A percentile compares a stretch with the other conserved stretches of the same genome.
phyloP scores from a whole-genome alignment of 2,329 filamentous ascomycete species.

The Fusarium albosuccineum region DNA sequence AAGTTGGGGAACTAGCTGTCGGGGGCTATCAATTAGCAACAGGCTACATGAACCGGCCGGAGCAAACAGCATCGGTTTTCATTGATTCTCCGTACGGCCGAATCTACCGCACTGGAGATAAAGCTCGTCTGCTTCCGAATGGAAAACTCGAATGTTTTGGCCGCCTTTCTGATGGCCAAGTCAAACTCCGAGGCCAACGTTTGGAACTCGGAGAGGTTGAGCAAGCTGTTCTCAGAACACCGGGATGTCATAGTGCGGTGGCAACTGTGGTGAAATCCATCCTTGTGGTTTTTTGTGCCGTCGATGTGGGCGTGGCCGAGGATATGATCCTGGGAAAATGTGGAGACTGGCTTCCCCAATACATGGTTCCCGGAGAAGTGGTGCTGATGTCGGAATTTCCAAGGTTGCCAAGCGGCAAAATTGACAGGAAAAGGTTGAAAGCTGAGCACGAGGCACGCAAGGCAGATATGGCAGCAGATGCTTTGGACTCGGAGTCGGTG shows the following conservation, averaged over 20 bases:
- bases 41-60: constrained; percentile 84
- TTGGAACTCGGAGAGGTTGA: constrained; percentile 86
- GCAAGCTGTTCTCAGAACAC: constrained; percentile 72
- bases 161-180: constrained; percentile 82
- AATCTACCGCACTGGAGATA: constrained; percentile 89
- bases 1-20: constrained; percentile 83
- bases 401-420: constrained; percentile 84
- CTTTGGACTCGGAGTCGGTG: constrained; percentile 23
- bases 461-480: constrained; percentile 10
- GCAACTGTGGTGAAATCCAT: constrained; percentile 76
- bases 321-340: constrained; percentile 70
- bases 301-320: constrained; percentile 55
- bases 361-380: constrained; percentile 86
- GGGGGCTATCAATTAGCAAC: constrained; percentile 84
- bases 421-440: constrained; percentile 77
- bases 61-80: constrained; percentile 81
- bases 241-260: constrained; percentile 73
- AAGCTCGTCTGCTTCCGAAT: constrained; percentile 74
- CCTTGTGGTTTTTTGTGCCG: constrained; percentile 81
- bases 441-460: constrained; percentile 56
- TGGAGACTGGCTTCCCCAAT: constrained; percentile 80
- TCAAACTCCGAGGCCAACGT: constrained; percentile 88
- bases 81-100: constrained; percentile 75
- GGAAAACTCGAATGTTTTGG: constrained; percentile 87
- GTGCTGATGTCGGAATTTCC: constrained; percentile 75